Percentiles rank a stretch among this genome's conserved stretches.
Conservation (phyloP, 306 rosid species). For the Notholithocarpus densiflorus region DNA sequence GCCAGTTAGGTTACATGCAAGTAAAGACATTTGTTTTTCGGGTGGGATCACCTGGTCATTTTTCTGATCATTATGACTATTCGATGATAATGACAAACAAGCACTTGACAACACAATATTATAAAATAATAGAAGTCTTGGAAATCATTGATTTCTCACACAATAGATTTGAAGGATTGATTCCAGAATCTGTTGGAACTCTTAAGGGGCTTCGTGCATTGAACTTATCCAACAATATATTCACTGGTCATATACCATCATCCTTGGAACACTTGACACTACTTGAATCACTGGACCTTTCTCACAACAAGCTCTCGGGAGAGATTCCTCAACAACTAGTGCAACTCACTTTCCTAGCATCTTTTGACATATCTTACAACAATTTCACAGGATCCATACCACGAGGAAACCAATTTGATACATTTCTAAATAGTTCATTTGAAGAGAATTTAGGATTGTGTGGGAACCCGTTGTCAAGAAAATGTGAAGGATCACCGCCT, state of each 20-base stretch:
- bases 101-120: background rate
- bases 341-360: too few relatives aligned
- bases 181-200: background rate
- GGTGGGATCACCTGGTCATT: too few relatives aligned
- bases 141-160: background rate
- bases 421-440: background rate
- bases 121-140: background rate
- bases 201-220: background rate
- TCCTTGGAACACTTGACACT: background rate
- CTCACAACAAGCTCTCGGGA: too few relatives aligned
- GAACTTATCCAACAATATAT: background rate
- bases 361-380: too few relatives aligned
- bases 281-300: too few relatives aligned
- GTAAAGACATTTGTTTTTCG: background rate
- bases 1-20: background rate
- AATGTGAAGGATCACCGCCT: too few relatives aligned
- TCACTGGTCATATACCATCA: background rate
- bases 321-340: too few relatives aligned
- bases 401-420: background rate
- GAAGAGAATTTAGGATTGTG: background rate
- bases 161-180: background rate
- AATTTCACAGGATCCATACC: background rate
- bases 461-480: background rate
- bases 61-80: background rate
- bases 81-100: background rate